Percentiles rank a stretch among this genome's conserved stretches.
Evolutionary conservation across 1,284 basidiomycete species (phyloP).

Genomic region (Papiliotrema flavescens): DNA sequence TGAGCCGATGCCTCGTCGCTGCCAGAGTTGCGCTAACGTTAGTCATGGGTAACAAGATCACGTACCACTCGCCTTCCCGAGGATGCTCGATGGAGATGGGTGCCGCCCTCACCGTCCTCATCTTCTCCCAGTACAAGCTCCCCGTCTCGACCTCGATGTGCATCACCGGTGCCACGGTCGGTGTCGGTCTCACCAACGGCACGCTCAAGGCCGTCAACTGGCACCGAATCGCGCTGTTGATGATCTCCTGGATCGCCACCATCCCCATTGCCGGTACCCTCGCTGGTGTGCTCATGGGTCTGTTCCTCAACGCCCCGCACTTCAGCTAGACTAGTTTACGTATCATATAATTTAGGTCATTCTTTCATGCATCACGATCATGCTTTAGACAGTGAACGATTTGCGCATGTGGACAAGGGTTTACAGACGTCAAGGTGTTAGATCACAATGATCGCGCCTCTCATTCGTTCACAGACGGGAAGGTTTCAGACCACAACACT

Average conservation of each 20-base stretch:
- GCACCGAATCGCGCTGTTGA: slow-evolving; percentile 31
- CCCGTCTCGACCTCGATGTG: slow-evolving; percentile 52
- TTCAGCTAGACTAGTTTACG: slow-evolving; percentile 16
- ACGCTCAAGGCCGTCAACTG: slow-evolving; percentile 47
- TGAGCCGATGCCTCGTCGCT: neutral
- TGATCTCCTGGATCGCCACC: slow-evolving; percentile 46
- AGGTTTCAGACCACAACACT: too few relatives aligned
- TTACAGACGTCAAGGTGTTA: too few relatives aligned
- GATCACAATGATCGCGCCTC: too few relatives aligned
- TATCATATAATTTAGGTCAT: neutral
- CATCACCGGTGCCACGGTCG: slow-evolving; percentile 52
- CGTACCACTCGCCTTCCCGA: slow-evolving; percentile 51
- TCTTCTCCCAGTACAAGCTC: slow-evolving; percentile 50
- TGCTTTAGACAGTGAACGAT: too few relatives aligned
- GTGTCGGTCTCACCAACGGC: slow-evolving; percentile 50
- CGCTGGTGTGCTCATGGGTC: slow-evolving; percentile 42
- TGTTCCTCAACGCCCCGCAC: slow-evolving; percentile 48
- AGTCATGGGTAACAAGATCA: slow-evolving; percentile 52
- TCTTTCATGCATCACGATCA: neutral
- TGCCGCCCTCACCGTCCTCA: slow-evolving; percentile 50
- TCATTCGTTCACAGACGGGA: too few relatives aligned
- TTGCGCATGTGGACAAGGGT: too few relatives aligned
- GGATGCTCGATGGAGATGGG: slow-evolving; percentile 53
- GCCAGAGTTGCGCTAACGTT: neutral
- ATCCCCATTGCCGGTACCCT: slow-evolving; percentile 48